A percentile compares a stretch with the other conserved stretches of the same genome.
These are phyloP conservation scores for Xylaria curta DNA, from an alignment of 495 filamentous ascomycete species.

Conservation along the genomic window DNA sequence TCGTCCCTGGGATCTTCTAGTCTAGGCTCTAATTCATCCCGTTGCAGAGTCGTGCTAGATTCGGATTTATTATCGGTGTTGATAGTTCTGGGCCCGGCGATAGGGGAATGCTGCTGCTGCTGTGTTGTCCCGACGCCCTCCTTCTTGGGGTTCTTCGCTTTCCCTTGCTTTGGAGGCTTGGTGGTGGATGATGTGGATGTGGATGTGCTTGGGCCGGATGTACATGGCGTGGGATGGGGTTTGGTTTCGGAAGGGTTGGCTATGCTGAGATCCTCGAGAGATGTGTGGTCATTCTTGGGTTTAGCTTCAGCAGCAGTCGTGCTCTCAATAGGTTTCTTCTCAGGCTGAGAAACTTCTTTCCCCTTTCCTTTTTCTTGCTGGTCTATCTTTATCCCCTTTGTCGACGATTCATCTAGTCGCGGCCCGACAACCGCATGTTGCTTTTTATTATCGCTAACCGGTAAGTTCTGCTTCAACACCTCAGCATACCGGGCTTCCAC, in stretches of 20 bases:
- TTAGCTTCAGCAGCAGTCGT: background rate
- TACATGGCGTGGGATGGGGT: background rate
- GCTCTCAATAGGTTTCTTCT: background rate
- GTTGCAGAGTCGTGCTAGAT: no score
- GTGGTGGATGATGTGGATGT: no score
- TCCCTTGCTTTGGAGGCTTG: slow-evolving; percentile 16
- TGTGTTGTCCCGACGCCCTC: background rate
- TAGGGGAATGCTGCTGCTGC: background rate
- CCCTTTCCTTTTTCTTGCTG: background rate
- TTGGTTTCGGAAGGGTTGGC: background rate
- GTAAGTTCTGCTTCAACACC: background rate
- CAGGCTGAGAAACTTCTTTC: background rate
- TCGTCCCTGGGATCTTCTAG: background rate
- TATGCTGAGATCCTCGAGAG: background rate
- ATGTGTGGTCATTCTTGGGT: background rate
- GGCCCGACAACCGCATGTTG: background rate
- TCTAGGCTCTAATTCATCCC: no score
- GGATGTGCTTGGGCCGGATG: background rate
- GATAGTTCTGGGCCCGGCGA: background rate
- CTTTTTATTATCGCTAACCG: background rate
- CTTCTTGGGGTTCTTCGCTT: slow-evolving; percentile 19
- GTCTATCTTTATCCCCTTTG: background rate
- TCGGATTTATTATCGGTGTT: background rate
- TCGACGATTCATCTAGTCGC: background rate
- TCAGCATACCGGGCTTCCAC: background rate